Evolutionary conservation across 2,329 filamentous ascomycete species (phyloP).

Genomic region (Stromatinia cepivora): DNA sequence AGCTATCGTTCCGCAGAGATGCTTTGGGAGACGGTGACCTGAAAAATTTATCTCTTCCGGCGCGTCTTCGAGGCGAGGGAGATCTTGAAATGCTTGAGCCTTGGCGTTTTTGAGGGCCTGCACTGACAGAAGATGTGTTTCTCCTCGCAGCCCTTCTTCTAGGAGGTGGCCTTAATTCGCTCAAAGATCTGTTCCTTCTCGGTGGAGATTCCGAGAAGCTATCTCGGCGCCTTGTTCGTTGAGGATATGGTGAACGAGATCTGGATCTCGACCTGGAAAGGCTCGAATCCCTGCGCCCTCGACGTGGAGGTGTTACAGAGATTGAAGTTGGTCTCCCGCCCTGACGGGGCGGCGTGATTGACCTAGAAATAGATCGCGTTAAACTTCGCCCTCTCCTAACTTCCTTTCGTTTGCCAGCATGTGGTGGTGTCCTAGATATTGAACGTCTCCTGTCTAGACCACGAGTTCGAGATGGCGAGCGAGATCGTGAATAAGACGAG

Average conservation of each 20-base stretch:
- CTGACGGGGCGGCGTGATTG: slow-evolving; percentile 31
- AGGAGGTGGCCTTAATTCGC: slow-evolving; percentile 30
- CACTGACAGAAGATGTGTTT: slow-evolving; percentile 36
- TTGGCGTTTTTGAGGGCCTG: slow-evolving; percentile 30
- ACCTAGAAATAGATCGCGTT: slow-evolving; percentile 32
- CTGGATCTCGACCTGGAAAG: slow-evolving; percentile 31
- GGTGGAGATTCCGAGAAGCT: slow-evolving; percentile 29
- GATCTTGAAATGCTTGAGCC: slow-evolving; percentile 31
- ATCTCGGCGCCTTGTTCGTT: slow-evolving; percentile 27
- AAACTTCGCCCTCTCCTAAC: slow-evolving; percentile 34
- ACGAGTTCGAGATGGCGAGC: slow-evolving; percentile 26
- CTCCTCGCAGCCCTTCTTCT: slow-evolving; percentile 27
- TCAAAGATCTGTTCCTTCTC: slow-evolving; percentile 29
- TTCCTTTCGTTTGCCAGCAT: slow-evolving; percentile 28
- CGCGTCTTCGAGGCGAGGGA: slow-evolving; percentile 22
- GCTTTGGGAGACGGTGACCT: slow-evolving; percentile 25
- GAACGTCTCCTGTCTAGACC: slow-evolving; percentile 17
- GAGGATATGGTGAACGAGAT: slow-evolving; percentile 26
- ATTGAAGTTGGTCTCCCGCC: slow-evolving; percentile 25
- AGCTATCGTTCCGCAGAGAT: slow-evolving; percentile 28
- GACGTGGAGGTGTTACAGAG: slow-evolving; percentile 32
- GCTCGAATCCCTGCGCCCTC: slow-evolving; percentile 29
- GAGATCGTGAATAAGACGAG: slow-evolving; percentile 56
- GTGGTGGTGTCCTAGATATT: slow-evolving; percentile 29
- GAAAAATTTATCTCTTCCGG: slow-evolving; percentile 26